These are phyloP conservation scores for Chaetomium globosum DNA, from an alignment of 2,329 filamentous ascomycete species.

Conservation along the genomic window DNA sequence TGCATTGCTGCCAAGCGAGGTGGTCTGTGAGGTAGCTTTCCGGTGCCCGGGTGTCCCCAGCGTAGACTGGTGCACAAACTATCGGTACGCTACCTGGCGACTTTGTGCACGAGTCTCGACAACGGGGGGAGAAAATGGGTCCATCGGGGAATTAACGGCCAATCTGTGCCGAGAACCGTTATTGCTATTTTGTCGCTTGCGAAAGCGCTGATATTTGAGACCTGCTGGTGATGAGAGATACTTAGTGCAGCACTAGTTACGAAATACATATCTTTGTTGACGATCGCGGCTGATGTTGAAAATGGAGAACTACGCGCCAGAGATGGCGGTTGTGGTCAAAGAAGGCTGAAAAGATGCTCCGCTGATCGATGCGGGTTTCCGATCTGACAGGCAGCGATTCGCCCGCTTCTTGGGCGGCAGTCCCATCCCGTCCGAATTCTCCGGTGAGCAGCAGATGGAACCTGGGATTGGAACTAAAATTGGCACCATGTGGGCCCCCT, in stretches of 20 bases:
- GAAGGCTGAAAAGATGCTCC: not conserved
- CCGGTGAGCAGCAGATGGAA: not conserved
- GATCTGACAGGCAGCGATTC: slow-evolving; percentile 15
- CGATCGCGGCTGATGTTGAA: not conserved
- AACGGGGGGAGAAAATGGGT: slow-evolving; percentile 2
- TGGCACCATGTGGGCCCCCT: slow-evolving; percentile 9
- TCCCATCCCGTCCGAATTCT: not conserved
- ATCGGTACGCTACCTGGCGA: not conserved
- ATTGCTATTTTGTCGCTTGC: not conserved
- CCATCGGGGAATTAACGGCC: slow-evolving; percentile 10
- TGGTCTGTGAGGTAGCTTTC: slow-evolving; percentile 18
- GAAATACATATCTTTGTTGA: not conserved
- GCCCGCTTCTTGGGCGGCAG: slow-evolving; percentile 13
- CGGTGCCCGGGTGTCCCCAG: slow-evolving; percentile 12
- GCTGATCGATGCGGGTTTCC: slow-evolving; percentile 6
- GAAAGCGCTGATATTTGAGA: slow-evolving; percentile 6
- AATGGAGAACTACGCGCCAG: slow-evolving; percentile 8
- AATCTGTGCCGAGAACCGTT: not conserved
- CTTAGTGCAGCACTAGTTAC: not conserved
- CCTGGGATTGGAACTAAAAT: slow-evolving; percentile 13
- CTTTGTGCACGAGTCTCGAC: not conserved
- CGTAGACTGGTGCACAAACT: not conserved
- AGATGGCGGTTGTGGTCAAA: slow-evolving; percentile 10
- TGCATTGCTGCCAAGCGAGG: slow-evolving; percentile 23
- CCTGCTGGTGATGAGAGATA: slow-evolving; percentile 1